Percentiles rank a stretch among this genome's conserved stretches.
These are phyloP conservation scores for Phytopythium aichiense DNA, from an alignment of 352 stramenopile species.

Conservation along the genomic window DNA sequence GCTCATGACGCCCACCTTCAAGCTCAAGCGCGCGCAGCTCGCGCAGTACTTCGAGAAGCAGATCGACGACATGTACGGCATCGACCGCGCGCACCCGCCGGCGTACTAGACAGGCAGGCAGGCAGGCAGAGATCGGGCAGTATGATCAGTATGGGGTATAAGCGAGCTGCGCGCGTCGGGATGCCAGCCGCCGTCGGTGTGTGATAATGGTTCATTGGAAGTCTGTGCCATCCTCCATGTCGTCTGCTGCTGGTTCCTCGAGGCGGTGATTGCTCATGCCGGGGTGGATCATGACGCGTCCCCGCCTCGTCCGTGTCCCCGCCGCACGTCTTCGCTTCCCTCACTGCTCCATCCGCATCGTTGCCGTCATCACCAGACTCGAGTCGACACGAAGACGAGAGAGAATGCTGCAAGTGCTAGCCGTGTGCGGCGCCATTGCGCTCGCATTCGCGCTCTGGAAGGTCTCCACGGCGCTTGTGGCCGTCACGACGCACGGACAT, in stretches of 20 bases:
- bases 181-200: not conserved
- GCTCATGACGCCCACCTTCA: conserved; percentile 96
- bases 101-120: not conserved
- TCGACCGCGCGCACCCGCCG: conserved; percentile 6
- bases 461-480: conserved; percentile 2
- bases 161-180: too few relatives aligned
- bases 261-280: not conserved
- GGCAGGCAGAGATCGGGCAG: too few relatives aligned
- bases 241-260: not conserved
- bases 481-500: conserved; percentile 12
- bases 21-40: conserved; percentile 92
- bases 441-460: conserved; percentile 15
- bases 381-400: not conserved
- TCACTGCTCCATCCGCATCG: conserved; percentile 9
- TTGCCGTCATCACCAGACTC: not conserved
- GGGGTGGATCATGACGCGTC: not conserved
- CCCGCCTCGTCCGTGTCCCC: not conserved
- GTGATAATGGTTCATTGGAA: not conserved
- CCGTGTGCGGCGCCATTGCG: conserved; percentile 10
- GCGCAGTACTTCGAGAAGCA: conserved; percentile 30
- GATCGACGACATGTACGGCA: conserved; percentile 78
- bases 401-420: conserved; percentile 9
- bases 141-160: not conserved
- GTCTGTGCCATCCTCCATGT: not conserved
- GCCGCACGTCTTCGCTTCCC: not conserved